Evolutionary conservation across 1,284 basidiomycete species (phyloP).

Genomic region (Heterobasidion occidentale): DNA sequence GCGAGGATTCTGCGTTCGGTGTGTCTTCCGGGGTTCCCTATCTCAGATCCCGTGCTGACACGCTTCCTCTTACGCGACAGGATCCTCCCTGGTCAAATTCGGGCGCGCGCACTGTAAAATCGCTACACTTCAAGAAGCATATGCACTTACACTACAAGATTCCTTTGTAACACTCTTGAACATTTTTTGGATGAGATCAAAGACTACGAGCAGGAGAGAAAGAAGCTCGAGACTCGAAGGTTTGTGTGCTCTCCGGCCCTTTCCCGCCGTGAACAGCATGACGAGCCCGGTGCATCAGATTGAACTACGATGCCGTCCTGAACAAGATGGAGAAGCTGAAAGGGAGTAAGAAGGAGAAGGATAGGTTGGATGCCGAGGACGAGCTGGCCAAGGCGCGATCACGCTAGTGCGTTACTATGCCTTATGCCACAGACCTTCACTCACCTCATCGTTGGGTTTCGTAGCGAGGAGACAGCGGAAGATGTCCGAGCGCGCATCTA

Average conservation of each 20-base stretch:
- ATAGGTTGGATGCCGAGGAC: slow-evolving; percentile 64
- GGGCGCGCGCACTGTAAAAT: slow-evolving; percentile 79
- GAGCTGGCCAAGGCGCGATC: slow-evolving; percentile 63
- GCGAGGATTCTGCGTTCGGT: slow-evolving; percentile 67
- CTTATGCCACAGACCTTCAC: background rate
- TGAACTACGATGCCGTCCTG: slow-evolving; percentile 70
- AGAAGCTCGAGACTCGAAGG: slow-evolving; percentile 80
- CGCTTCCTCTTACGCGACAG: slow-evolving; percentile 23
- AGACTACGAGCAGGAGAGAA: slow-evolving; percentile 61
- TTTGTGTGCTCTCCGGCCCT: slow-evolving; percentile 17
- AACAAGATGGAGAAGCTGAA: slow-evolving; percentile 61
- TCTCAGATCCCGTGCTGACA: background rate
- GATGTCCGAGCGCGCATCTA: slow-evolving; percentile 72
- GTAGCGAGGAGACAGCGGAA: slow-evolving; percentile 75
- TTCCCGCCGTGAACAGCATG: background rate
- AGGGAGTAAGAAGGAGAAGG: slow-evolving; percentile 62
- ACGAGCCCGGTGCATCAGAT: slow-evolving; percentile 20
- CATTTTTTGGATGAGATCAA: slow-evolving; percentile 59
- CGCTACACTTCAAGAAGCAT: slow-evolving; percentile 75
- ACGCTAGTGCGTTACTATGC: slow-evolving; percentile 55
- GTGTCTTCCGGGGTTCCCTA: slow-evolving; percentile 15
- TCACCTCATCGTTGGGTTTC: background rate
- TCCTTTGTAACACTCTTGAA: slow-evolving; percentile 63
- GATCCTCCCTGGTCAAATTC: slow-evolving; percentile 60
- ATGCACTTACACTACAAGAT: slow-evolving; percentile 61